Conservation (phyloP, 176 grass and related monocot genomes). For the Chrysopogon serrulatus region DNA sequence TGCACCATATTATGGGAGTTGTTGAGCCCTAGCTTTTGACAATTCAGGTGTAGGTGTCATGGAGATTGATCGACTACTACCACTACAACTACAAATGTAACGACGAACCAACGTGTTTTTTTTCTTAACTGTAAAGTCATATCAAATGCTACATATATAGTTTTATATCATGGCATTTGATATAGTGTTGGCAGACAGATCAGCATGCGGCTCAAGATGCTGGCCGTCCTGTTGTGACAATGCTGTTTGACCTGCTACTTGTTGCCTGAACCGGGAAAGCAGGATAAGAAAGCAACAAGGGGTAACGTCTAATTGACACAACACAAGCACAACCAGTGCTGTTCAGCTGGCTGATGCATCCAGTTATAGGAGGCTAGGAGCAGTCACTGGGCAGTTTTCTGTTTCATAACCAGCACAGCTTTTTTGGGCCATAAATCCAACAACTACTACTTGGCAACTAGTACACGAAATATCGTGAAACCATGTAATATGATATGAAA, state of each 20-base stretch:
- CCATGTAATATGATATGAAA: neutral
- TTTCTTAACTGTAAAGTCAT: slow-evolving; percentile 1
- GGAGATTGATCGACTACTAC: neutral
- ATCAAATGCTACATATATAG: neutral
- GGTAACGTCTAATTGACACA: slow-evolving; percentile 32
- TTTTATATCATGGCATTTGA: slow-evolving; percentile 8
- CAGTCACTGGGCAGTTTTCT: neutral
- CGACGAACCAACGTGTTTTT: neutral
- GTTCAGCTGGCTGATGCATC: slow-evolving; percentile 33
- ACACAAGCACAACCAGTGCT: neutral
- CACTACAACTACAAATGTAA: neutral
- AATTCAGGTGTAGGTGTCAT: slow-evolving; percentile 23
- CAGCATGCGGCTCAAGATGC: neutral
- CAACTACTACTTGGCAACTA: neutral
- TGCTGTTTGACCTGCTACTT: slow-evolving; percentile 25
- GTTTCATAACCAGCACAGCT: neutral
- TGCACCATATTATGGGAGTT: slow-evolving; percentile 17
- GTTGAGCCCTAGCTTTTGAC: slow-evolving; percentile 25
- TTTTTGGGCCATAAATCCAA: neutral
- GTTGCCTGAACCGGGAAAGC: slow-evolving; percentile 27
- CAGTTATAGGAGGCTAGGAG: neutral
- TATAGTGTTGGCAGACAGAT: neutral
- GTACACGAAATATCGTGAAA: neutral
- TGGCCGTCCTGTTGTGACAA: slow-evolving; percentile 33
- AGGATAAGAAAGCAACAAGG: neutral